phyloP scores from a whole-genome alignment of 768 basidiomycete species.

The Lentinula aciculospora region DNA sequence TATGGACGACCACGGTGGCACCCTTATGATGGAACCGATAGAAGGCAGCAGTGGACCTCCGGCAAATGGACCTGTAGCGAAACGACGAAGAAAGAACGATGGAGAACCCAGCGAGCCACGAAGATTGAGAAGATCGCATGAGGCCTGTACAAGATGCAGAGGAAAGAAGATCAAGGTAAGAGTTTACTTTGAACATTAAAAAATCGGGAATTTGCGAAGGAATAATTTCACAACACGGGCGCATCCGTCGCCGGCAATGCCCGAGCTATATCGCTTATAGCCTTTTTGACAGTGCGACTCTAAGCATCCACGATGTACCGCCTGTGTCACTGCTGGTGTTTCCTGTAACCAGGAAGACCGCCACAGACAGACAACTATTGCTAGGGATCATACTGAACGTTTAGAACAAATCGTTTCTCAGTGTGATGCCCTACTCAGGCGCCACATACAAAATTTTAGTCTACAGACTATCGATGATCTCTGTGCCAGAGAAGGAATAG shows the following conservation, averaged over 20 bases:
- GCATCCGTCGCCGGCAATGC: constrained; percentile 6
- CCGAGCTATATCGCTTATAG: constrained; percentile 1
- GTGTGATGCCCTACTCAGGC: constrained; percentile 75
- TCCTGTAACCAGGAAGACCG: constrained; percentile 85
- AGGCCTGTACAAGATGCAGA: constrained; percentile 90
- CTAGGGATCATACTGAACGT: constrained; percentile 77
- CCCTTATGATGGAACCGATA: constrained; percentile 63
- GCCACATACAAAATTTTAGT: constrained; percentile 61
- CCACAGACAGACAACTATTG: constrained; percentile 81
- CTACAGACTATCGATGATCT: constrained; percentile 62
- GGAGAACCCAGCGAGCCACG: constrained; percentile 62
- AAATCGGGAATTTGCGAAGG: constrained; percentile 4
- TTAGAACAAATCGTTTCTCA: constrained; percentile 77
- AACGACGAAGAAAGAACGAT: constrained; percentile 56
- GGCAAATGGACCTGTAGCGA: constrained; percentile 40
- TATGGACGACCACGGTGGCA: neutral
- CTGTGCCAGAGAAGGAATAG: constrained; percentile 62
- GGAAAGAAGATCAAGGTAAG: constrained; percentile 96
- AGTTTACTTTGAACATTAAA: constrained; percentile 32
- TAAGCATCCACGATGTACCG: constrained; percentile 82
- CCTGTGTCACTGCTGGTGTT: constrained; percentile 76
- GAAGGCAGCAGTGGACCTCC: constrained; percentile 36
- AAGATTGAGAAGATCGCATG: constrained; percentile 81
- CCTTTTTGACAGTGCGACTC: constrained; percentile 69
- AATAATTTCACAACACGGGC: constrained; percentile 1